A percentile compares a stretch with the other conserved stretches of the same genome.
phyloP scores from a whole-genome alignment of 179 eudicot species.

The Beta macrorhiza region DNA sequence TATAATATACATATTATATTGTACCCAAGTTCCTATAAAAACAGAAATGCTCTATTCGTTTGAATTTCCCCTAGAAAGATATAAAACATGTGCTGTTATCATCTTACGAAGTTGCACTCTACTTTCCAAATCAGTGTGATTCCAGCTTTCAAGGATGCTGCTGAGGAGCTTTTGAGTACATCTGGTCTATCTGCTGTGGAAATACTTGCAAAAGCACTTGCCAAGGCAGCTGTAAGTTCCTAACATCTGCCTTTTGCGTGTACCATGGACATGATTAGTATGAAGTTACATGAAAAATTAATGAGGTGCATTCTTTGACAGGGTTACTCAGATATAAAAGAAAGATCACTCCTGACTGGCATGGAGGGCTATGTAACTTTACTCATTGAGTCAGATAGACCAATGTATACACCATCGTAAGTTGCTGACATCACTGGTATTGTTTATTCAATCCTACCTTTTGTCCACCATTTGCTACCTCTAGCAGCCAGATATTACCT shows the following conservation, averaged over 20 bases:
- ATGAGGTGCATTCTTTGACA: slow-evolving; percentile 25
- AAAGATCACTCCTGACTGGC: slow-evolving; percentile 76
- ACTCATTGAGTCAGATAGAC: slow-evolving; percentile 69
- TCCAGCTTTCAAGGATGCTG: slow-evolving; percentile 81
- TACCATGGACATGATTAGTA: not conserved
- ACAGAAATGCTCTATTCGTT: no score
- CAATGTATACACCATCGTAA: slow-evolving; percentile 75
- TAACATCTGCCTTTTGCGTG: not conserved
- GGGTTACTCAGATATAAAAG: slow-evolving; percentile 88
- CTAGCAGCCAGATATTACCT: not conserved
- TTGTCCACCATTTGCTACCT: not conserved
- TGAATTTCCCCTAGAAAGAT: not conserved
- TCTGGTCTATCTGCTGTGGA: slow-evolving; percentile 72
- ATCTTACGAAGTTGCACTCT: not conserved
- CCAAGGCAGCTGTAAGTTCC: slow-evolving; percentile 74
- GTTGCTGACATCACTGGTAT: slow-evolving; percentile 20
- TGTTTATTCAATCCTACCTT: not conserved
- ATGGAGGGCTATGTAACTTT: slow-evolving; percentile 79
- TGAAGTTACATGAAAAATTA: not conserved
- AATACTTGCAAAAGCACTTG: slow-evolving; percentile 87
- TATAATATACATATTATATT: not conserved
- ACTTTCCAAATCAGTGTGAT: slow-evolving; percentile 53
- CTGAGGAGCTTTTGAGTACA: slow-evolving; percentile 69
- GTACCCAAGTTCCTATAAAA: no score
- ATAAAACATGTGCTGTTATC: not conserved